phyloP scores from a whole-genome alignment of 805 yeast species.

The Candida insectalens region DNA sequence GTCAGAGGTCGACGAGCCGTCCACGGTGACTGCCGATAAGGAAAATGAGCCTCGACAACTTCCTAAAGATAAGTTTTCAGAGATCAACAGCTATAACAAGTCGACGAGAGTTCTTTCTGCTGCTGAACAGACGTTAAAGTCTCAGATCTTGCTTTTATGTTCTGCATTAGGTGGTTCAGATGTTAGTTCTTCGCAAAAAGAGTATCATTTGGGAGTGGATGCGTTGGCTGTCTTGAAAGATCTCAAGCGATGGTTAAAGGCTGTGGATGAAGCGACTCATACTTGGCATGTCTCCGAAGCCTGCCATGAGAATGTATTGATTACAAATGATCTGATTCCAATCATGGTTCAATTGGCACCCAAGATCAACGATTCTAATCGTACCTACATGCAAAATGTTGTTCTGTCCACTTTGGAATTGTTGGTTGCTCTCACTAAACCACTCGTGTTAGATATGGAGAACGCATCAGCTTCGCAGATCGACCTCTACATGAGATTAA shows the following conservation, averaged over 20 bases:
- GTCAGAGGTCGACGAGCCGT: conserved; percentile 9
- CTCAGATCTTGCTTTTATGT: conserved; percentile 72
- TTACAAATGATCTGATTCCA: conserved; percentile 61
- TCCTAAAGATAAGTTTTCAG: background rate
- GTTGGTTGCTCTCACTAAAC: conserved; percentile 81
- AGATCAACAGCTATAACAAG: conserved; percentile 3
- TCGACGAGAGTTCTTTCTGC: conserved; percentile 6
- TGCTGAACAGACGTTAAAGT: conserved; percentile 36
- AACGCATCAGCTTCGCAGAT: conserved; percentile 52
- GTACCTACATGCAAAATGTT: conserved; percentile 34
- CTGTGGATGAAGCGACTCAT: conserved; percentile 66
- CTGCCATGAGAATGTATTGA: conserved; percentile 69
- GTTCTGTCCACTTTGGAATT: conserved; percentile 70
- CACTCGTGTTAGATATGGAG: conserved; percentile 50
- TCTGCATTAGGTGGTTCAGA: conserved; percentile 91
- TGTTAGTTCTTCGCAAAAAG: conserved; percentile 33
- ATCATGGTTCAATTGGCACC: conserved; percentile 61
- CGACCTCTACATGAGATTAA: conserved; percentile 46
- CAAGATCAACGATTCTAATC: conserved; percentile 21
- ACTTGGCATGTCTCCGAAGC: conserved; percentile 82
- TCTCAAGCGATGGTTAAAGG: conserved; percentile 76
- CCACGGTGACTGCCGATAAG: background rate
- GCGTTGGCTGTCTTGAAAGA: conserved; percentile 82
- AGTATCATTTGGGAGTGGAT: conserved; percentile 78
- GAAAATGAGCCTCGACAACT: background rate